Base-by-base conservation (phyloP, 352 stramenopile species). In the Pythium brachiatum region DNA sequence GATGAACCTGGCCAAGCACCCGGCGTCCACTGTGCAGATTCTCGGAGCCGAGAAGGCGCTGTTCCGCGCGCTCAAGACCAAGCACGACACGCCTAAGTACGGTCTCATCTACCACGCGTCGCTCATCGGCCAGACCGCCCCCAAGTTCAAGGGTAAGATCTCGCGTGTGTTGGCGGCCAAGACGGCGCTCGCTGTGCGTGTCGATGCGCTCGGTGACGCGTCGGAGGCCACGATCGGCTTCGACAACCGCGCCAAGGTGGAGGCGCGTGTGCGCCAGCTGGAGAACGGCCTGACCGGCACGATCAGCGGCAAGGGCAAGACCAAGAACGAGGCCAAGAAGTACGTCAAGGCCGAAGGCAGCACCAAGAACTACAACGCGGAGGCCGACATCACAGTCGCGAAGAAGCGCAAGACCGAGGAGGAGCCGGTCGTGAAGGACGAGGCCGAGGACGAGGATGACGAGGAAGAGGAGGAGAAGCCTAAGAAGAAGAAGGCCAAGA, bases 71-170 rank as follows among this genome's bases (percentile, higher is more conserved):
- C 85, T 99, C 2, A 99, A 99, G 84, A 99, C 97, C 11, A 99
- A 99, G 79, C 95, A 99, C 73, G 96, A 99, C 75, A 99, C 97
- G 12, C 97, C 97, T 9, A 99, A 99, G 80, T 99, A 99, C 78
- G 98, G 98, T 81, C 86, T 99, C n/a, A 99, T 99, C 73, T 99
- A 99, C 79, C 98, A 99, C 81, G 97, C 97, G 6, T 99, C 95
- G 61, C 80, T 99, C 8, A 99, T 99, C 60, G 98, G 98, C 32
- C 97, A 99, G 77, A 98, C 97, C 1, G 89, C 92, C n/a, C 94
- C 97, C 3, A 99, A 99, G 87, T 92, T 99, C 82, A 99, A 99
- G 87, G 98, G 98, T 65, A 99, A 99, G 76, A 99, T 99, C 62
- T 98, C 86, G 64, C 94, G 98, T 63, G 96, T 99, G 21, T 79